Evolutionary conservation across 169 alveolate genomes (phyloP), one percentile per base, ranked within the genome.

Genomic region (Plasmodium ovale): DNA sequence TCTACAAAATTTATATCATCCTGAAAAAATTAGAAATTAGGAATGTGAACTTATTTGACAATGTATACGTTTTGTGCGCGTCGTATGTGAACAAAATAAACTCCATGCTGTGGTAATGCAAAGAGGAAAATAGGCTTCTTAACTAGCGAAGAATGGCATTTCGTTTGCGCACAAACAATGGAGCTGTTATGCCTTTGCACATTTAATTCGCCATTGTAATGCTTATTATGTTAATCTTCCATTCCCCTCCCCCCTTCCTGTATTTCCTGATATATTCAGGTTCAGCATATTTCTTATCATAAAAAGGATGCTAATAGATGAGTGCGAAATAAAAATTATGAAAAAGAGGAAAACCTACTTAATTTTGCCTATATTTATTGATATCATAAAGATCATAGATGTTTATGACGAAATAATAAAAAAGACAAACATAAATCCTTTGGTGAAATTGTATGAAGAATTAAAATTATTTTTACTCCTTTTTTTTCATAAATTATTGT

Each of bases 361-460:
- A 70, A 65, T 82, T 33, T 65, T 82, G 29, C 90, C 90, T 4
- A 65, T 82, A 65, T 82, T 82, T 69, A 67, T 65, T 19, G 90
- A 82, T 60, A 82, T 82, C 14, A 82, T 82, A 82, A 82, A 82
- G 65, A 82, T 82, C 27, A 29, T 82, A 33, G 82, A 65, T 19
- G 90, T 82, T 58, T 82, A 82, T 56, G 90, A 82, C 39, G 90
- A 82, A 51, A 82, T 82, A 51, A 82, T 82, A 64, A 82, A 82
- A 67, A 64, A 82, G 16, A 58, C 90, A 65, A 82, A 82, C 54
- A 53, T 82, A 27, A 54, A 44, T 12, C 62, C 90, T 3, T 25
- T 82, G 47, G 58, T 64, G 6, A 65, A 82, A 37, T 33, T 65
- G 19, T 82, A 82, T 70, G 82, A 82, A 67, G 82, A 82, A 69